Evolutionary conservation across 495 filamentous ascomycete genomes (phyloP).

Genomic region (Massariosphaeria phaeospora): DNA sequence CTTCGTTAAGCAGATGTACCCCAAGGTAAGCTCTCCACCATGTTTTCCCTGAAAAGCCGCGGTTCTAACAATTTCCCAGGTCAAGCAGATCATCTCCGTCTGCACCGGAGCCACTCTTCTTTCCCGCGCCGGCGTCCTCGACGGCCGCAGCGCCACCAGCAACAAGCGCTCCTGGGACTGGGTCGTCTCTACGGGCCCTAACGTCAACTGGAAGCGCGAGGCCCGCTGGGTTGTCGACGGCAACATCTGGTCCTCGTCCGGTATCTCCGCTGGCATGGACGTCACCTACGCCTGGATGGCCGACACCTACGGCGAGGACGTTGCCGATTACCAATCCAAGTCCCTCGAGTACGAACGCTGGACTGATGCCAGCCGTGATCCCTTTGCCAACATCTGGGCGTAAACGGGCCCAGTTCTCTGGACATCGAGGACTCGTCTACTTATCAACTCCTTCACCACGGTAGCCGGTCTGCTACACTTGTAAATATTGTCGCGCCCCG

Average conservation of each 20-base stretch:
- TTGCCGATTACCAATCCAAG: conserved; percentile 29
- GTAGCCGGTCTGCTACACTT: no score
- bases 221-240: conserved; percentile 64
- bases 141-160: conserved; percentile 24
- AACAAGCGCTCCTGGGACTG: conserved; percentile 29
- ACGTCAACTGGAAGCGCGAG: conserved; percentile 53
- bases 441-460: no score
- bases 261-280: conserved; percentile 62
- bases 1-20: conserved; percentile 47
- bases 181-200: conserved; percentile 42
- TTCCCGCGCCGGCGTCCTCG: conserved; percentile 22
- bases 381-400: conserved; percentile 39
- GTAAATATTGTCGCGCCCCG: no score
- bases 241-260: conserved; percentile 63
- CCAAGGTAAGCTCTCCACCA: conserved; percentile 36
- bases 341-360: conserved; percentile 39
- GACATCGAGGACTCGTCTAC: no score
- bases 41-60: not conserved
- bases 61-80: not conserved
- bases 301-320: conserved; percentile 42
- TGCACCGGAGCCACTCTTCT: conserved; percentile 28
- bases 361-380: conserved; percentile 36
- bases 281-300: conserved; percentile 51
- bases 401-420: no score
- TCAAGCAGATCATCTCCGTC: conserved; percentile 43